These are phyloP conservation scores for Glaciozyma martinii DNA, from an alignment of 768 basidiomycete genomes.

Conservation along the genomic window DNA sequence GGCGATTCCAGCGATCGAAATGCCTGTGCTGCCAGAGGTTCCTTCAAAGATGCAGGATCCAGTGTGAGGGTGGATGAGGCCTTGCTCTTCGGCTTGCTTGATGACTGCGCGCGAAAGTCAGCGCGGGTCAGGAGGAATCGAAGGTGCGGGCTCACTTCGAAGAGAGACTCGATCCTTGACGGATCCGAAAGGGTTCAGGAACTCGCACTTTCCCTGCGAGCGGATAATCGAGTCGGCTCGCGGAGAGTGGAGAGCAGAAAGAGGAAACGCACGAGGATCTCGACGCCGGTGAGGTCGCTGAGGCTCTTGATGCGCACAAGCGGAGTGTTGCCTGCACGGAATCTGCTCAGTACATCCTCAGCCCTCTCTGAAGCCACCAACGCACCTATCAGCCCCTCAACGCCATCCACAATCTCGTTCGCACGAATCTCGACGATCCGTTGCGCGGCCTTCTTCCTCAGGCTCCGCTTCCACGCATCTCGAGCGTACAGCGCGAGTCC, in stretches of 20 bases:
- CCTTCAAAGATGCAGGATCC: slow-evolving; percentile 94
- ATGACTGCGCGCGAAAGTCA: slow-evolving; percentile 55
- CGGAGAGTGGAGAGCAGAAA: neutral
- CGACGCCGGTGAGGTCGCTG: slow-evolving; percentile 81
- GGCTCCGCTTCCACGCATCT: slow-evolving; percentile 39
- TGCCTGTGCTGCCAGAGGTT: slow-evolving; percentile 91
- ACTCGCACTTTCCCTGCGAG: slow-evolving; percentile 47
- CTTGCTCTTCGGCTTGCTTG: slow-evolving; percentile 77
- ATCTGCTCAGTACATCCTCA: neutral
- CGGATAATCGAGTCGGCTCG: neutral
- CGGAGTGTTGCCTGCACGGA: slow-evolving; percentile 76
- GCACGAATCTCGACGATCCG: slow-evolving; percentile 42
- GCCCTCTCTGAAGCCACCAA: neutral
- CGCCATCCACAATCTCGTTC: slow-evolving; percentile 69
- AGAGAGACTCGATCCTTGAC: slow-evolving; percentile 97
- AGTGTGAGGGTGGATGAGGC: slow-evolving; percentile 71
- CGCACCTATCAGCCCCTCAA: slow-evolving; percentile 72
- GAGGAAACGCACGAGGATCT: slow-evolving; percentile 55
- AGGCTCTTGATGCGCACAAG: slow-evolving; percentile 82
- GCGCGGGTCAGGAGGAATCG: neutral
- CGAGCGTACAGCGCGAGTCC: slow-evolving; percentile 53
- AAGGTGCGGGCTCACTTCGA: slow-evolving; percentile 50
- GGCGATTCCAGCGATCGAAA: slow-evolving; percentile 89
- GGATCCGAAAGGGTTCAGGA: slow-evolving; percentile 91
- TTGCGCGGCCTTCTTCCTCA: slow-evolving; percentile 38